Evolutionary conservation across 2,329 filamentous ascomycete genomes (phyloP), one percentile per base, ranked within the genome.

Genomic region (Fusarium concolor): DNA sequence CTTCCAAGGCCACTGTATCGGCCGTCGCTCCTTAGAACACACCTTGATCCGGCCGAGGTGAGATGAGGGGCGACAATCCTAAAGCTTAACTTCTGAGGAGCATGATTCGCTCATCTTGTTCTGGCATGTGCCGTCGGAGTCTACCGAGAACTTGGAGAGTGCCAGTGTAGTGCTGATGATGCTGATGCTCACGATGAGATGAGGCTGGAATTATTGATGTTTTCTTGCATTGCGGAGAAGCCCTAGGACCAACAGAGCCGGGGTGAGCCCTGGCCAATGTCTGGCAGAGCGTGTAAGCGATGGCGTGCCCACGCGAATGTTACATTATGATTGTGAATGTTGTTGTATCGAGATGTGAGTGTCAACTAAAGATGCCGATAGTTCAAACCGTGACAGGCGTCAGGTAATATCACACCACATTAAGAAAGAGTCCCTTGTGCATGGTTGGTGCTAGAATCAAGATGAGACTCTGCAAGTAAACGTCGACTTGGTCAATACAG

Each of bases 211-310:
- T 41, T 59, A 43, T 49, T 57, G 45, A 38, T 67, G 42, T 28
- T 55, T 68, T 51, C 49, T 59, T 56, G 45, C 35, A 53, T 63
- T 68, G 66, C 56, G 66, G 66, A 68, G 65, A 56, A 70, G 62
- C 52, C 44, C 65, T 62, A 57, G 44, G 42, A 53, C 55, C 70
- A 62, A 65, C 47, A 54, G 60, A 55, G 44, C 71, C 71, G 63
- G 71, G 63, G 57, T 71, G 50, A 46, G 59, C 71, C 66, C 62
- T 70, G 66, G 52, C 66, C 44, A 52, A 54, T 55, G 56, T 56
- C 64, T 43, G 37, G 39, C 45, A 58, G 49, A 69, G 41, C 58
- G 33, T 61, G 57, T 61, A 68, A 68, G 68, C 68, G 50, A 69
- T 68, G 66, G 59, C 57, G 55, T 62, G 66, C 62, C 55, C 70